Evolutionary conservation across 768 basidiomycete genomes (phyloP).

Genomic region (Imleria badia): DNA sequence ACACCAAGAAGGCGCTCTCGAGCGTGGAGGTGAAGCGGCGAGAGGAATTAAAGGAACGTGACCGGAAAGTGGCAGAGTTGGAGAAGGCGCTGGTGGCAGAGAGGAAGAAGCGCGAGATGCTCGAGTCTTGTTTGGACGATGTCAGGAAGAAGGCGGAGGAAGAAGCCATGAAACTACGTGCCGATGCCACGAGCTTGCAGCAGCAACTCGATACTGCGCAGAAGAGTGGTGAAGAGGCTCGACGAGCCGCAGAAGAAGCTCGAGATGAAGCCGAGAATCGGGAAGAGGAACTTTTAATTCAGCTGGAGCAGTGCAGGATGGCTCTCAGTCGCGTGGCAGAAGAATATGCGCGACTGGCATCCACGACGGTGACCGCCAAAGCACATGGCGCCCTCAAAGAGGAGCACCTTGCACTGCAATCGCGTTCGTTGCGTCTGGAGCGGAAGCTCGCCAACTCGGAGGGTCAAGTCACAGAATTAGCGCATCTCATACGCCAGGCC

Average conservation of each 20-base stretch:
- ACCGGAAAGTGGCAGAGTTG: slow-evolving; percentile 53
- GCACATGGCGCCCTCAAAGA: slow-evolving; percentile 41
- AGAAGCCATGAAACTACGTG: slow-evolving; percentile 37
- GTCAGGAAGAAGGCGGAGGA: slow-evolving; percentile 41
- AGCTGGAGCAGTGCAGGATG: slow-evolving; percentile 49
- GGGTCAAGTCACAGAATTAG: slow-evolving; percentile 63
- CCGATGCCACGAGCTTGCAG: slow-evolving; percentile 36
- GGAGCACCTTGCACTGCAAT: slow-evolving; percentile 38
- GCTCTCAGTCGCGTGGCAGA: slow-evolving; percentile 49
- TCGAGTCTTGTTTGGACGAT: slow-evolving; percentile 47
- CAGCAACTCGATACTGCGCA: slow-evolving; percentile 36
- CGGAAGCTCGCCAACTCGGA: slow-evolving; percentile 70
- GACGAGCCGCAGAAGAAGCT: slow-evolving; percentile 31
- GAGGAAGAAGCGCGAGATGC: slow-evolving; percentile 47
- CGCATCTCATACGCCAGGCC: slow-evolving; percentile 56
- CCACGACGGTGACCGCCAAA: slow-evolving; percentile 39
- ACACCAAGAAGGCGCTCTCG: slow-evolving; percentile 51
- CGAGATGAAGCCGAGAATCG: slow-evolving; percentile 34
- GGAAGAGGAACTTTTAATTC: slow-evolving; percentile 47
- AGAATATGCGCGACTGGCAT: slow-evolving; percentile 54
- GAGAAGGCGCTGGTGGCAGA: slow-evolving; percentile 52
- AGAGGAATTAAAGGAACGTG: slow-evolving; percentile 56
- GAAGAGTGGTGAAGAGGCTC: slow-evolving; percentile 37
- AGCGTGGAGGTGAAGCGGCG: slow-evolving; percentile 47
- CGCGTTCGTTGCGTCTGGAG: slow-evolving; percentile 53